These are phyloP conservation scores for Teratosphaeria pseudoeucalypti DNA, from an alignment of 2,329 filamentous ascomycete genomes.

Conservation along the genomic window DNA sequence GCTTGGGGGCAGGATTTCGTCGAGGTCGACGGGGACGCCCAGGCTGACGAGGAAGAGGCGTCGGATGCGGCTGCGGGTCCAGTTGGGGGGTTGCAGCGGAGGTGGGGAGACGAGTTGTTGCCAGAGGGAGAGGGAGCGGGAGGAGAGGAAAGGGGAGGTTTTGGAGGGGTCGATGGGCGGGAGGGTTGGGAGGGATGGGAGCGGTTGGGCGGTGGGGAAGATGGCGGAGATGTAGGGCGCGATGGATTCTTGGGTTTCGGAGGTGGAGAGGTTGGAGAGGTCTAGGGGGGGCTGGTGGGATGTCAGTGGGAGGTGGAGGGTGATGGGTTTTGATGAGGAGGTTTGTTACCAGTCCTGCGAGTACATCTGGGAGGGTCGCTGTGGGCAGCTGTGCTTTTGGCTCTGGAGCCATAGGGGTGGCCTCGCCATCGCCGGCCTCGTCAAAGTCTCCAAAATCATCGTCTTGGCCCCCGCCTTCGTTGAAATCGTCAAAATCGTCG, in stretches of 20 bases:
- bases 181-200: slow-evolving; percentile 3
- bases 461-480: slow-evolving; percentile 32
- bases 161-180: slow-evolving; percentile 19
- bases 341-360: slow-evolving; percentile 40
- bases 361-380: slow-evolving; percentile 19
- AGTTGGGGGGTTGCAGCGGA: slow-evolving; percentile 88
- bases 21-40: slow-evolving; percentile 88
- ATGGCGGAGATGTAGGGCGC: slow-evolving; percentile 57
- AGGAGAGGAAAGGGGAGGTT: slow-evolving; percentile 63
- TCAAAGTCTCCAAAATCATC: slow-evolving; percentile 46
- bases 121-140: slow-evolving; percentile 84
- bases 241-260: slow-evolving; percentile 50
- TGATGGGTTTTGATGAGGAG: background rate
- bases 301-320: background rate
- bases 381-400: slow-evolving; percentile 22
- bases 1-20: slow-evolving; percentile 91
- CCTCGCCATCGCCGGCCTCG: slow-evolving; percentile 22
- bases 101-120: slow-evolving; percentile 91
- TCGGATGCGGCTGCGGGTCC: slow-evolving; percentile 91
- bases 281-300: slow-evolving; percentile 18
- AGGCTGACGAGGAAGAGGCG: slow-evolving; percentile 92
- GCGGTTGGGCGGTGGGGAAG: slow-evolving; percentile 41
- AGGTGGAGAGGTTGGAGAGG: slow-evolving; percentile 28
- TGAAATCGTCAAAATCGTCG: slow-evolving; percentile 59
- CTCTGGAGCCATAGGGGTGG: slow-evolving; percentile 29